Percentiles rank a stretch among this genome's conserved stretches.
Conservation (phyloP, 2,329 filamentous ascomycete species). For the Raffaelea albimanens region DNA sequence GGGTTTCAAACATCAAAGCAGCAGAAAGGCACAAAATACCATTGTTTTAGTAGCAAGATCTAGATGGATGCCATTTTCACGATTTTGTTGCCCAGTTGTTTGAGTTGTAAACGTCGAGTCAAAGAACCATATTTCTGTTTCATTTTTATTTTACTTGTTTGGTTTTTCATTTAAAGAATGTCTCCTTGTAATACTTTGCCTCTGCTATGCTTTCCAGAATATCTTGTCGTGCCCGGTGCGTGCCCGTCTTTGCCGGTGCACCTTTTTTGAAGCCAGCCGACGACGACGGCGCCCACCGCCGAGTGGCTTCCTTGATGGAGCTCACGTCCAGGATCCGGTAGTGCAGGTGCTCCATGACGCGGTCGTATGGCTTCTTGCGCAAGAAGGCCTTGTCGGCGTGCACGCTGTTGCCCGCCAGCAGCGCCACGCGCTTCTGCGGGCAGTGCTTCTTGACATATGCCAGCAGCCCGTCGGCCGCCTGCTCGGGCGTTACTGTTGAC, state of each 20-base stretch:
- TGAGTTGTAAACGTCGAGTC: no score
- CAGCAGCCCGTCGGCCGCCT: constrained; percentile 65
- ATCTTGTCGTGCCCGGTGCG: constrained; percentile 79
- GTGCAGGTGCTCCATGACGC: constrained; percentile 68
- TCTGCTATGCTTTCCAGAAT: constrained; percentile 94
- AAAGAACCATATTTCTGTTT: no score
- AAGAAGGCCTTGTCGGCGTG: constrained; percentile 85
- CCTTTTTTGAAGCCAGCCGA: neutral
- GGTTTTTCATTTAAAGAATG: no score
- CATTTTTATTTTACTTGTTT: no score
- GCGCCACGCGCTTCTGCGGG: constrained; percentile 53
- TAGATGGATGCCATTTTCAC: no score
- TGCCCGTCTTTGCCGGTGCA: constrained; percentile 43
- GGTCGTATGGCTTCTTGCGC: constrained; percentile 60
- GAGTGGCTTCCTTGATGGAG: constrained; percentile 79
- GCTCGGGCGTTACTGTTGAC: constrained; percentile 61
- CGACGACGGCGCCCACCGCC: constrained; percentile 60
- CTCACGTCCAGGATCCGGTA: constrained; percentile 91
- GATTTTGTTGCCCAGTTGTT: no score
- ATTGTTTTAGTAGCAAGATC: no score
- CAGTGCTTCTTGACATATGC: constrained; percentile 67
- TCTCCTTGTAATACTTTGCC: constrained; percentile 70
- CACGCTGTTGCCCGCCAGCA: constrained; percentile 88
- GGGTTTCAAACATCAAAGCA: no score
- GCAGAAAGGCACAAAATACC: no score